phyloP scores from a whole-genome alignment of 129 eudicot species.

The Flaveria ramosissima region DNA sequence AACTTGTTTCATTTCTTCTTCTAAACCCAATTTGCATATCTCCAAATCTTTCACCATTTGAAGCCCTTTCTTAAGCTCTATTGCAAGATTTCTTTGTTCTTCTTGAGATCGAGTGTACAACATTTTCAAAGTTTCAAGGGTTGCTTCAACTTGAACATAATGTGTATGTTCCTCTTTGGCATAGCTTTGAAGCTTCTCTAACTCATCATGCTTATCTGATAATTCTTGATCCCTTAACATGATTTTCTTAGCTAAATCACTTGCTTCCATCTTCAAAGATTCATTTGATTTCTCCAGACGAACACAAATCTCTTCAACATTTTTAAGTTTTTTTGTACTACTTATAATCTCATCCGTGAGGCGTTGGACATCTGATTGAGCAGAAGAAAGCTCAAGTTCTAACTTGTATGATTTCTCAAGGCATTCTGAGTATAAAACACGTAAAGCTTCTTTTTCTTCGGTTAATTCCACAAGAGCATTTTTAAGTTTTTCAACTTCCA shows the following conservation, averaged over 20 bases:
- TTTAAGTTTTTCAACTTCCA: conserved; percentile 58
- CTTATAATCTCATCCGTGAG: conserved; percentile 49
- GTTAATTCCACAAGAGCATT: conserved; percentile 45
- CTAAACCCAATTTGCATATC: conserved; percentile 49
- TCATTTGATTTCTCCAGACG: conserved; percentile 66
- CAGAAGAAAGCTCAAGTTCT: conserved; percentile 50
- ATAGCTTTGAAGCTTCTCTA: conserved; percentile 59
- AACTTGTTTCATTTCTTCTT: conserved; percentile 57
- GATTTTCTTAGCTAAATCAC: conserved; percentile 56
- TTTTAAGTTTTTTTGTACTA: conserved; percentile 53
- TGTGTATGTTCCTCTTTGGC: conserved; percentile 61
- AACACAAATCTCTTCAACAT: conserved; percentile 59
- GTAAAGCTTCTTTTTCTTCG: conserved; percentile 67
- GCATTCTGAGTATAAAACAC: conserved; percentile 56
- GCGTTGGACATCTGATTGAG: conserved; percentile 58
- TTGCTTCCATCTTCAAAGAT: conserved; percentile 65
- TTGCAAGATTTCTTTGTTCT: conserved; percentile 61
- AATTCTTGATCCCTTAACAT: conserved; percentile 69
- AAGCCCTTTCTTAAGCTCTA: conserved; percentile 73
- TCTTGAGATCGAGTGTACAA: conserved; percentile 80
- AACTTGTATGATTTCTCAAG: conserved; percentile 65
- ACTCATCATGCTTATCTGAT: conserved; percentile 56
- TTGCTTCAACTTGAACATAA: conserved; percentile 62
- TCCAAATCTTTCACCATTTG: conserved; percentile 68
- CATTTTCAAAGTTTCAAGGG: conserved; percentile 61